These are phyloP conservation scores for Penicillium sp. DNA, from an alignment of 2,329 filamentous ascomycete genomes.

Conservation along the genomic window DNA sequence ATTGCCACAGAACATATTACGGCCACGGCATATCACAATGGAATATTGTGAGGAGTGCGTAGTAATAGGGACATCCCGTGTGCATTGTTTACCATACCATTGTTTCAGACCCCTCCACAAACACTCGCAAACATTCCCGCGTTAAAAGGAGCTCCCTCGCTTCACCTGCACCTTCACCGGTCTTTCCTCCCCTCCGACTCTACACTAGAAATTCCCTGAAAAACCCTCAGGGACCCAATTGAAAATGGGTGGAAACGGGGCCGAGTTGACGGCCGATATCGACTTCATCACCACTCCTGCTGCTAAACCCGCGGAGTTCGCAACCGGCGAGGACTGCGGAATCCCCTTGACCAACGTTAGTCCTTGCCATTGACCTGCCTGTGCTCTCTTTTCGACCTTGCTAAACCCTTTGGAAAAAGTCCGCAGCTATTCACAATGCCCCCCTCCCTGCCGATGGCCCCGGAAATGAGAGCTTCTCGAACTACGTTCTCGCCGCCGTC, in stretches of 20 bases:
- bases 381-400: neutral
- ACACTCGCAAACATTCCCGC: neutral
- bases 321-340: slow-evolving; percentile 28
- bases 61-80: no score
- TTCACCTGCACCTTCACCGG: no score
- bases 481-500: slow-evolving; percentile 20
- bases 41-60: no score
- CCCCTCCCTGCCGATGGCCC: slow-evolving; percentile 28
- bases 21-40: no score
- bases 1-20: no score
- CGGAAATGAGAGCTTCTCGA: slow-evolving; percentile 34
- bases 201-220: neutral
- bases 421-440: slow-evolving; percentile 31
- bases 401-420: slow-evolving; percentile 22
- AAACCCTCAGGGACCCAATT: neutral
- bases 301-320: slow-evolving; percentile 23
- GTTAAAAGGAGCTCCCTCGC: slow-evolving; percentile 5
- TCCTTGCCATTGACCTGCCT: slow-evolving; percentile 3
- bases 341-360: slow-evolving; percentile 30
- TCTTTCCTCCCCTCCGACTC: neutral
- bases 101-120: slow-evolving; percentile 4
- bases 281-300: slow-evolving; percentile 32
- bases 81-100: no score
- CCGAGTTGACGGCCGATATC: slow-evolving; percentile 18
- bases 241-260: slow-evolving; percentile 9